Base-by-base conservation (phyloP, 768 basidiomycete species). In the Sutorius australiensis region DNA sequence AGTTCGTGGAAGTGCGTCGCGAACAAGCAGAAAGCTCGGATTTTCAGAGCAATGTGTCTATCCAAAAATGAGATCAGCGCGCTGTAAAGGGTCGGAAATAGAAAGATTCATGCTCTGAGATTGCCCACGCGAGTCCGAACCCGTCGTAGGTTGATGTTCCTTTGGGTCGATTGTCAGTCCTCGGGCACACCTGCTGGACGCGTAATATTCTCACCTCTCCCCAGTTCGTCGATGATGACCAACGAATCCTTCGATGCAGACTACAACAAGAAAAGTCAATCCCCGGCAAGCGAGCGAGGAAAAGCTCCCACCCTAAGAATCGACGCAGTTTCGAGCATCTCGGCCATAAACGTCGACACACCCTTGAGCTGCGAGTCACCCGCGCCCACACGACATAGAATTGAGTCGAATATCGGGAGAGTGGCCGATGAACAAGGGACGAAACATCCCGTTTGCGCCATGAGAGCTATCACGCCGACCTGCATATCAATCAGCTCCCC, bases 1-100 rank as follows among this genome's bases (percentile, higher is more conserved):
- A 99, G 77, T 67, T 99, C 97, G 70, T 98, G 95, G 72, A 98
- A 99, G 67, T 98, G 95, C 0, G 97, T 97, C 0, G 97, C 95
- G 64, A 99, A 99, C 7, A 98, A 77, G 65, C 94, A 95, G 71
- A 97, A 97, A 2, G 92, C 90, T 58, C 88, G 86, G 33, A 98
- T 95, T 56, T 90, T 77, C 4, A 89, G 90, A 1, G 94, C 95
- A 54, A 99, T 95, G 62, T 97, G 86, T 67, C 95, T 98, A 51
- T 32, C 16, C 11, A 50, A 0, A 9, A 12, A 40, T n/a, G n/a
- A 21, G 21, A 48, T 53, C 10, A 46, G 37, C 5, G 13, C 7
- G 1, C 27, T 6, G 8, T 1, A 16, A 30, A 12, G 10, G 8
- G 13, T 10, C 14, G 7, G 4, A 30, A 14, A 24, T 12, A 34